Evolutionary conservation across 139 green algal genomes (phyloP).

Genomic region (Diplosphaera chodatii): DNA sequence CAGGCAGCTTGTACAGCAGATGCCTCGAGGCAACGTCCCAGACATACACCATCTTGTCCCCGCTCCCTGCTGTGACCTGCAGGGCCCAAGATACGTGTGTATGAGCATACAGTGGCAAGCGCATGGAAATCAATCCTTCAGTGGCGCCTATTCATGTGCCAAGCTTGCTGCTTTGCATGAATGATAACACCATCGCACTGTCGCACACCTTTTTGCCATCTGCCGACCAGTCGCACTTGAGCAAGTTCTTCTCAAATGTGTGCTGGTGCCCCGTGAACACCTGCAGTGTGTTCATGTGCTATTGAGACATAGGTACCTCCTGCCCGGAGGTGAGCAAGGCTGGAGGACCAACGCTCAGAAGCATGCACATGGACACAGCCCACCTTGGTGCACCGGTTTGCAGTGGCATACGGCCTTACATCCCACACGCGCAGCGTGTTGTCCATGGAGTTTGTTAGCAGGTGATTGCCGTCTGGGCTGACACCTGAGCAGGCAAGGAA

Average conservation of each 20-base stretch:
- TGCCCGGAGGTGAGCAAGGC: too few relatives aligned
- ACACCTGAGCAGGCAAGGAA: too few relatives aligned
- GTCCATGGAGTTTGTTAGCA: conserved; percentile 96
- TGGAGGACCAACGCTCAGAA: too few relatives aligned
- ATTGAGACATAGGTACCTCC: too few relatives aligned
- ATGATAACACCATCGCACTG: too few relatives aligned
- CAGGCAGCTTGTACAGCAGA: conserved; percentile 85
- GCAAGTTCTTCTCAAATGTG: conserved; percentile 87
- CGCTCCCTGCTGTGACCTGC: conserved; percentile 72
- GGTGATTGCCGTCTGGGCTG: conserved; percentile 75
- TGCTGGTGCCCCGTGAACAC: conserved; percentile 74
- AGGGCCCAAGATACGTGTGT: neutral
- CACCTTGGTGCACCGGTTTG: conserved; percentile 67
- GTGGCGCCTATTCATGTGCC: too few relatives aligned
- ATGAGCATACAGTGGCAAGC: too few relatives aligned
- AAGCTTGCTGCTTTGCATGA: too few relatives aligned
- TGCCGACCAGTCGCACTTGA: conserved; percentile 86
- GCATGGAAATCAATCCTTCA: too few relatives aligned
- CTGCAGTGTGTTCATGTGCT: too few relatives aligned
- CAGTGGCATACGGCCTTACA: conserved; percentile 81
- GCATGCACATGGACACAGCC: neutral
- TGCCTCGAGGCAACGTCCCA: conserved; percentile 54
- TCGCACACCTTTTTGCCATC: conserved; percentile 50
- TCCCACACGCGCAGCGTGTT: conserved; percentile 85
- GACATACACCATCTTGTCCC: conserved; percentile 78